Conservation (phyloP, 768 basidiomycete species). For the Tylopilus sp. region DNA sequence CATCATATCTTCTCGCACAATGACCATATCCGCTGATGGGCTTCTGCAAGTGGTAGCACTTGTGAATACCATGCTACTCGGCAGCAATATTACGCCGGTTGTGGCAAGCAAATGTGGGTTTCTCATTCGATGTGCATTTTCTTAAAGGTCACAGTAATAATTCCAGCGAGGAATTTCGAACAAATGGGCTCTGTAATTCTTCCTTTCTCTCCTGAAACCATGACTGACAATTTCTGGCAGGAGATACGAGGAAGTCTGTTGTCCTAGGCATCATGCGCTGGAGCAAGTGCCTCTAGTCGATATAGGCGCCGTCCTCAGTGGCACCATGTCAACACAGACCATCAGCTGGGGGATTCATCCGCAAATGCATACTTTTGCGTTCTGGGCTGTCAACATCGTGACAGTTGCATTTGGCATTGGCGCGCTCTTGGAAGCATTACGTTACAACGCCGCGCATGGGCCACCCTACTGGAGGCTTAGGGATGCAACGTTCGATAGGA, state of each 20-base stretch:
- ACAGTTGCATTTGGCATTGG: not conserved
- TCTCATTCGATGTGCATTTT: not conserved
- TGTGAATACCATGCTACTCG: not conserved
- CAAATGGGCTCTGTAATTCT: not conserved
- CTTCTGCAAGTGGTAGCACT: not conserved
- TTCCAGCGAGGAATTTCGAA: not conserved
- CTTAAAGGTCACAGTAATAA: not conserved
- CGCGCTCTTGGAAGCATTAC: no score
- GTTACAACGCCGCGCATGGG: no score
- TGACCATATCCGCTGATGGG: not conserved
- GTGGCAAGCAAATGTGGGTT: not conserved
- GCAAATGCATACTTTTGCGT: not conserved
- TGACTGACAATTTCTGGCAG: not conserved
- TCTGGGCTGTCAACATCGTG: not conserved
- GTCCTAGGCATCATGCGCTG: no score
- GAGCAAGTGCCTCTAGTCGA: not conserved
- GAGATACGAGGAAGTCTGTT: not conserved
- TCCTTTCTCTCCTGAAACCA: not conserved
- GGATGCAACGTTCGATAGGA: not conserved
- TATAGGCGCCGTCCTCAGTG: not conserved
- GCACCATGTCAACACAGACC: not conserved
- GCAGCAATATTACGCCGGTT: not conserved
- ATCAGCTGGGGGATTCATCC: not conserved
- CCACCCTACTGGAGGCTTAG: not conserved
- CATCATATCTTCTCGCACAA: not conserved